Evolutionary conservation across 1,139 yeast genomes (phyloP).

Genomic region (Pichia sp.): DNA sequence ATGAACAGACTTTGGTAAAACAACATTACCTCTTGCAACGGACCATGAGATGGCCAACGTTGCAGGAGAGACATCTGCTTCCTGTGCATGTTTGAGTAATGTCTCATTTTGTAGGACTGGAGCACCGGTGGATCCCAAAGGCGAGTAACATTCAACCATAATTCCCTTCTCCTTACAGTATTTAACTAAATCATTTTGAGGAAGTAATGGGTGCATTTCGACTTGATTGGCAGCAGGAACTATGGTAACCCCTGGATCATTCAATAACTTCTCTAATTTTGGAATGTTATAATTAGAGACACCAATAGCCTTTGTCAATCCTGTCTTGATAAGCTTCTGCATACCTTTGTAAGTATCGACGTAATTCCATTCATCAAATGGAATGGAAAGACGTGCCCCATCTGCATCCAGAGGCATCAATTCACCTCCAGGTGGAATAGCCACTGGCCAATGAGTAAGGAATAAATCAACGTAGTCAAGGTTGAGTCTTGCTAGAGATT

Average conservation of each 20-base stretch:
- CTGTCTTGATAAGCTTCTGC: conserved; percentile 45
- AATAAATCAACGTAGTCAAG: conserved; percentile 79
- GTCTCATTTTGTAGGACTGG: conserved; percentile 41
- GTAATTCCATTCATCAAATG: conserved; percentile 42
- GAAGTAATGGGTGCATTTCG: conserved; percentile 60
- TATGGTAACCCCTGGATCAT: conserved; percentile 34
- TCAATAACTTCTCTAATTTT: conserved; percentile 45
- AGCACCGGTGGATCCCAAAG: conserved; percentile 58
- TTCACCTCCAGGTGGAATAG: conserved; percentile 37
- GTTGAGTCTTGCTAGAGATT: conserved; percentile 58
- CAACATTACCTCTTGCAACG: not conserved
- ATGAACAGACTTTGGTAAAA: conserved; percentile 1
- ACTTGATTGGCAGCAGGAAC: conserved; percentile 59
- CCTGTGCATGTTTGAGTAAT: conserved; percentile 38
- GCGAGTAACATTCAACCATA: conserved; percentile 59
- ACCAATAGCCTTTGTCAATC: conserved; percentile 57
- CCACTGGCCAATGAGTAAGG: conserved; percentile 84
- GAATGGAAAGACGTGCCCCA: conserved; percentile 30
- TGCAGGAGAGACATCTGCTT: conserved; percentile 38
- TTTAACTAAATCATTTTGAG: conserved; percentile 53
- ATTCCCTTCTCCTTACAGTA: conserved; percentile 45
- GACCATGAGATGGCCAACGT: conserved; percentile 26
- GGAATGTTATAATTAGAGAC: conserved; percentile 66
- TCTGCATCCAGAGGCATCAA: conserved; percentile 27
- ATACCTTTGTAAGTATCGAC: conserved; percentile 64